Evolutionary conservation across 2,329 filamentous ascomycete genomes (phyloP), one percentile per base, ranked within the genome.

Genomic region (Colletotrichum sp.): DNA sequence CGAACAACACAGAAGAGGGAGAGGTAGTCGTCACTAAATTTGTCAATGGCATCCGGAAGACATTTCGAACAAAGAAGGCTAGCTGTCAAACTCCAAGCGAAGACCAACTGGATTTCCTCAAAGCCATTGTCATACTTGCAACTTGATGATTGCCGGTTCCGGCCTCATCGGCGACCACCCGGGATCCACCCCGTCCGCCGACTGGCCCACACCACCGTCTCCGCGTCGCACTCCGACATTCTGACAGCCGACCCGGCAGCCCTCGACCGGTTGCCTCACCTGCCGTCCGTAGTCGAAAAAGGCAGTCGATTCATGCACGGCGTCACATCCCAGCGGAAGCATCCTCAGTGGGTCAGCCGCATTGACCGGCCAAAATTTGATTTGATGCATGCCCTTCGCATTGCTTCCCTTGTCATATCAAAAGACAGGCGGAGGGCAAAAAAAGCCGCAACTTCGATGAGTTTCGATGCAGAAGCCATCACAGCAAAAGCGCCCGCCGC

Each of bases 321-420:
- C 26, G 49, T 60, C 28, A 16, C 28, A 75, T 60, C 52, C 67
- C 13, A 44, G 67, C 39, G 36, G 55, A 55, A 30, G 36, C 63
- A 62, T 30, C 13, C n/a, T 6, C 21, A 28, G 72, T 71, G 72
- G 72, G 52, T 75, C 72, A 62, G 13, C 8, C 18, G 72, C 72
- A 75, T 75, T 36, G 30, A 75, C 18, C 3, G 16, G n/a, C 12
- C 34, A 59, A 62, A 59, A 60, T 71, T 75, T 64, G 26, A 66
- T 60, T 66, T 18, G 68, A 71, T 52, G 32, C 63, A 21, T 26
- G 39, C 39, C 16, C 15, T 26, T 30, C 12, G 32, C 44, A 39
- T 75, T 63, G 66, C 32, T 18, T 15, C 26, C 26, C 34, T 26
- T 62, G 26, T 26, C 18, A 24, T n/a, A 13, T 36, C 6, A 18